Percentiles rank a stretch among this genome's conserved stretches.
Evolutionary conservation across 2,329 filamentous ascomycete genomes (phyloP).

Genomic region (Penicillium sp.): DNA sequence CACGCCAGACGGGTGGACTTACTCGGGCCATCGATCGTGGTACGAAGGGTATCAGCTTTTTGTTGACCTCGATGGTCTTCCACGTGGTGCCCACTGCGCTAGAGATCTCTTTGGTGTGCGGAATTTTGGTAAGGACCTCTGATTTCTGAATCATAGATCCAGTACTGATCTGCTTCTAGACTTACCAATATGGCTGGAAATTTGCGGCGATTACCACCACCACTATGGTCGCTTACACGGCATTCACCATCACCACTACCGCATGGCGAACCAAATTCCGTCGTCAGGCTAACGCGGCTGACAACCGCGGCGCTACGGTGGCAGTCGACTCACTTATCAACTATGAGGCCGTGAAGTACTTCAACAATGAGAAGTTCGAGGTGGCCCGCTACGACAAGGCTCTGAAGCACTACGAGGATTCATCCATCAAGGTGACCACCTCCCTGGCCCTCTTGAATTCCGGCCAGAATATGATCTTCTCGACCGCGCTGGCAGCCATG

Average conservation of each 20-base stretch:
- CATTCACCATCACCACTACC: slow-evolving; percentile 96
- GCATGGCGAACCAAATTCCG: slow-evolving; percentile 97
- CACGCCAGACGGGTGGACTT: slow-evolving; percentile 90
- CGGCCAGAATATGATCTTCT: slow-evolving; percentile 97
- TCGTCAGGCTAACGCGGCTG: slow-evolving; percentile 90
- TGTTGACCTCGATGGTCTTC: slow-evolving; percentile 97
- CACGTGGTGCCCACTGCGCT: slow-evolving; percentile 91
- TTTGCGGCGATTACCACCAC: slow-evolving; percentile 87
- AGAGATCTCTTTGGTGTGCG: slow-evolving; percentile 93
- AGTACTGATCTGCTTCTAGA: slow-evolving; percentile 47
- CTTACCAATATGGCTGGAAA: slow-evolving; percentile 88
- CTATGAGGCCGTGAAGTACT: slow-evolving; percentile 99
- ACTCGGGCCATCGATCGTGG: slow-evolving; percentile 94
- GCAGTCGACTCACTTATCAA: slow-evolving; percentile 97
- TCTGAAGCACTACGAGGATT: slow-evolving; percentile 81
- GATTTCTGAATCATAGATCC: background rate
- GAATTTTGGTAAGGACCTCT: slow-evolving; percentile 65
- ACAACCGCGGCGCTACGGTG: slow-evolving; percentile 92
- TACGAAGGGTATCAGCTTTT: slow-evolving; percentile 97
- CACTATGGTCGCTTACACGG: slow-evolving; percentile 92
- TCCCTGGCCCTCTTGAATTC: slow-evolving; percentile 90
- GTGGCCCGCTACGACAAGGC: slow-evolving; percentile 87
- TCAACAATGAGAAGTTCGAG: slow-evolving; percentile 98
- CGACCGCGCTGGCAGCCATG: slow-evolving; percentile 88
- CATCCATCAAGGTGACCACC: slow-evolving; percentile 94